These are phyloP conservation scores for Epichloe hybrida DNA, from an alignment of 2,329 filamentous ascomycete genomes.

Conservation along the genomic window DNA sequence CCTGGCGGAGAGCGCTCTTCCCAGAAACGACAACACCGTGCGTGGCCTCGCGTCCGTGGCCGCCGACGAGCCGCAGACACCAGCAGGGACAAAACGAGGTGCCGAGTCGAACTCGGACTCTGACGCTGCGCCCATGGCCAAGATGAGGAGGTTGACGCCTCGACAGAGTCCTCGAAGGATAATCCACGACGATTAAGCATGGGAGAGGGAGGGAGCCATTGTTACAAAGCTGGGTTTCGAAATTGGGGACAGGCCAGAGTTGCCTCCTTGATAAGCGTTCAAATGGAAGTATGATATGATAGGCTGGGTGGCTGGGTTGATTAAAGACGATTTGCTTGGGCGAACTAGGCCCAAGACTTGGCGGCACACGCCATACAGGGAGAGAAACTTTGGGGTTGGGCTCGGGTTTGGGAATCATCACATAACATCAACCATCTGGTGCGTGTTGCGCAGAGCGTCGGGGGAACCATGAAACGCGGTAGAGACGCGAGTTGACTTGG, in stretches of 20 bases:
- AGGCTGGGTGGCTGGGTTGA: too few relatives aligned
- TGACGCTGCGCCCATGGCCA: not conserved
- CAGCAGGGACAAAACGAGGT: too few relatives aligned
- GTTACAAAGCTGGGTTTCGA: too few relatives aligned
- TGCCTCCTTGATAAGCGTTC: too few relatives aligned
- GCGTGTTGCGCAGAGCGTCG: not conserved
- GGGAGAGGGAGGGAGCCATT: too few relatives aligned
- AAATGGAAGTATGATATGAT: too few relatives aligned
- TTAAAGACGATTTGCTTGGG: too few relatives aligned
- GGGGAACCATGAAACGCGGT: not conserved
- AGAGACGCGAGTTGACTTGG: not conserved
- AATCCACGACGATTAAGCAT: not conserved
- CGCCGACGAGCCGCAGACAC: not conserved
- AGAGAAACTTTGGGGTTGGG: too few relatives aligned
- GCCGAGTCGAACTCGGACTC: not conserved
- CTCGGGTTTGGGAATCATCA: too few relatives aligned
- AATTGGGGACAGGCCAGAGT: too few relatives aligned
- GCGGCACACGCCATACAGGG: too few relatives aligned
- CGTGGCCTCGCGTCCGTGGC: not conserved
- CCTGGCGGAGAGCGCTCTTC: not conserved
- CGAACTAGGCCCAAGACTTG: too few relatives aligned
- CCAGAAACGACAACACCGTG: not conserved
- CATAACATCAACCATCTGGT: not conserved
- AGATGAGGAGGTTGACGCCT: not conserved
- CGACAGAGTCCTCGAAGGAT: not conserved